Evolutionary conservation across 495 filamentous ascomycete species (phyloP).

Genomic region (Podospora sp.): DNA sequence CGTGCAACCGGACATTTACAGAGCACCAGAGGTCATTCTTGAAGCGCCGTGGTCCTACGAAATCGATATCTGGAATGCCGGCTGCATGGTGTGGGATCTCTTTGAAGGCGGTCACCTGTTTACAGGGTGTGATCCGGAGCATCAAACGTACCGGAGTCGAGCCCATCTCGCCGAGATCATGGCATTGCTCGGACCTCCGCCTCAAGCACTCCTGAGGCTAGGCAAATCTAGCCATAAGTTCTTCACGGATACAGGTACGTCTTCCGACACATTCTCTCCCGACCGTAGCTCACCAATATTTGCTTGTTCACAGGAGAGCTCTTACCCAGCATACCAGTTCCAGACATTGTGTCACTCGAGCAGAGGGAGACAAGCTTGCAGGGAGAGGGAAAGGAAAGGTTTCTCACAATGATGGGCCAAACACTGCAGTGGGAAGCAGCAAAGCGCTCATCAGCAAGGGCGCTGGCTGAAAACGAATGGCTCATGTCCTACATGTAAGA

Average conservation of each 20-base stretch:
- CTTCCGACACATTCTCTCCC: background rate
- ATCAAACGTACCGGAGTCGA: conserved; percentile 44
- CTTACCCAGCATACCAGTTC: background rate
- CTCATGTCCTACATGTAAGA: conserved; percentile 23
- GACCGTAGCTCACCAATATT: too few relatives aligned
- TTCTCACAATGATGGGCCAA: conserved; percentile 45
- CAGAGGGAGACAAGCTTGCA: conserved; percentile 36
- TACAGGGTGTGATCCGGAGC: conserved; percentile 46
- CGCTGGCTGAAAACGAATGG: conserved; percentile 49
- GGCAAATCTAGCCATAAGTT: conserved; percentile 11
- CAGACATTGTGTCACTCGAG: conserved; percentile 34
- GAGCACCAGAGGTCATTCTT: conserved; percentile 54
- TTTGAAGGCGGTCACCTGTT: conserved; percentile 53
- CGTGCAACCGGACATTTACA: conserved; percentile 44
- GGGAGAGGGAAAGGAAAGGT: conserved; percentile 43
- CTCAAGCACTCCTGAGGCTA: conserved; percentile 40
- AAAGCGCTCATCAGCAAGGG: conserved; percentile 47
- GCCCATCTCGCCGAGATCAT: conserved; percentile 53
- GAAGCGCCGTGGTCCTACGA: conserved; percentile 46
- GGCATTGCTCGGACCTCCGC: conserved; percentile 49
- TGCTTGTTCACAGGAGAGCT: background rate
- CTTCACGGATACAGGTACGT: conserved; percentile 10
- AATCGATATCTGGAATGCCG: conserved; percentile 56
- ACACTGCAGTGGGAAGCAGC: conserved; percentile 57
- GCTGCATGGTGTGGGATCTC: conserved; percentile 57